Percentiles rank a stretch among this genome's conserved stretches.
These are phyloP conservation scores for Verticillium isaacii DNA, from an alignment of 2,329 filamentous ascomycete species.

Conservation along the genomic window DNA sequence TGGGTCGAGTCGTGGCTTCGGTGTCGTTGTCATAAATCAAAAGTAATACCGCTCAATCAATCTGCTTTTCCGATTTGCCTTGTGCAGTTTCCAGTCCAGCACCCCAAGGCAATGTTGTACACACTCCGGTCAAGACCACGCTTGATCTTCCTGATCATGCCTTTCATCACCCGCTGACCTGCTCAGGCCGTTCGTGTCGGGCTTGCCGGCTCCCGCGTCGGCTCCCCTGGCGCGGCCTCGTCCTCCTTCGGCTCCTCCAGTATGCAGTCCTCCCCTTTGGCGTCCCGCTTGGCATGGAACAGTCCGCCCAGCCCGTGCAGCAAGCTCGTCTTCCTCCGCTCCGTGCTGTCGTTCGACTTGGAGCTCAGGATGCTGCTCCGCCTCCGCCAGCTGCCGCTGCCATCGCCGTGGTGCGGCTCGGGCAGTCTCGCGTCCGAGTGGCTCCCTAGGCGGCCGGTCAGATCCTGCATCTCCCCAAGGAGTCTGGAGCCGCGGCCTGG, in stretches of 20 bases:
- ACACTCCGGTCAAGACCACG: no score
- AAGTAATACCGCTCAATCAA: no score
- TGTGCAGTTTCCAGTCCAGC: no score
- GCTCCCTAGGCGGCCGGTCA: conserved; percentile 1
- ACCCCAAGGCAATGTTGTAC: no score
- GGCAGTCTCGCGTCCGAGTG: conserved; percentile 1
- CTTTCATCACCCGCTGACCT: background rate
- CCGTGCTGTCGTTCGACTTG: background rate
- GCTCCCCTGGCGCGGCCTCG: background rate
- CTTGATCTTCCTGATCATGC: no score
- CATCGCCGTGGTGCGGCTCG: background rate
- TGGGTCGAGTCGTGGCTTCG: no score
- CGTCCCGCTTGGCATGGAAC: background rate
- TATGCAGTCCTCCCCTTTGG: background rate
- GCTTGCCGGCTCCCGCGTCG: background rate
- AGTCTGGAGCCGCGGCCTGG: background rate
- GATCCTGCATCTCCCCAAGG: background rate
- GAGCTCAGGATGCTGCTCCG: conserved; percentile 3
- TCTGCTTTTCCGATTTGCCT: no score
- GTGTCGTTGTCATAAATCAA: no score
- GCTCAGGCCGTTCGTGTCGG: background rate
- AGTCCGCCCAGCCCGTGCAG: background rate
- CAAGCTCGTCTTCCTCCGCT: background rate
- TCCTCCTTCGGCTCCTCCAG: background rate
- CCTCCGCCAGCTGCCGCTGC: background rate